Base-by-base conservation (phyloP, 2,329 filamentous ascomycete genomes). In the Xylogone sp. region DNA sequence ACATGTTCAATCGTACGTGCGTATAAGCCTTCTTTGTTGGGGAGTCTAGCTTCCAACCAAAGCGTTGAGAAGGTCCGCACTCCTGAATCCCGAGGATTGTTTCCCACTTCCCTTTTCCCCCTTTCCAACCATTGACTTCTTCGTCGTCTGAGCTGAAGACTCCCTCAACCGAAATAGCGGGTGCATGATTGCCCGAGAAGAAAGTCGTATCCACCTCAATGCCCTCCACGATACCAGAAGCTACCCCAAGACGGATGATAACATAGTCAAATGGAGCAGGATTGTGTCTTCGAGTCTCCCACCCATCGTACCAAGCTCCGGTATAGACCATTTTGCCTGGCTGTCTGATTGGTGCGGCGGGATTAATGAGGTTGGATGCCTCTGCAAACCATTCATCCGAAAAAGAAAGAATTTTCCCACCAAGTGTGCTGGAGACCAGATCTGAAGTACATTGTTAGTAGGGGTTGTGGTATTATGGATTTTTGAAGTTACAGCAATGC, bases 121-220 rank as follows among this genome's bases (percentile, higher is more conserved):
- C 81, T 62, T 77, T 75, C 82, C 82, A 86, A 7, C 78, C 76
- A 42, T 81, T 68, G 10, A 90, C 82, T 56, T 87, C 82, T 53
- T 86, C 81, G 58, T 88, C 84, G 59, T 81, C 74, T 20, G 75
- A 73, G 58, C 75, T 81, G 71, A 90, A 90, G 66, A 83, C 83
- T 44, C 87, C 89, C 67, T 93, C 84, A 18, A 94, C 86, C 0
- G 84, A 88, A 62, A 92, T 82, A 57, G 84, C 86, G 1, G 88
- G 88, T 6, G 88, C 89, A 65, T 93, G 86, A 71, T 93, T 93
- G 54, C 89, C 89, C 53, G 80, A 84, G 76, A 93, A 94, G 73
- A 85, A 89, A 46, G 87, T 83, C 2, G 89, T 93, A 70, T 93
- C 88, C 56, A 93, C 78, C 71, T 93, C 89, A 45, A 92, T 74